phyloP scores from a whole-genome alignment of 2,329 filamentous ascomycete species.

The Thielaviopsis ethacetica region DNA sequence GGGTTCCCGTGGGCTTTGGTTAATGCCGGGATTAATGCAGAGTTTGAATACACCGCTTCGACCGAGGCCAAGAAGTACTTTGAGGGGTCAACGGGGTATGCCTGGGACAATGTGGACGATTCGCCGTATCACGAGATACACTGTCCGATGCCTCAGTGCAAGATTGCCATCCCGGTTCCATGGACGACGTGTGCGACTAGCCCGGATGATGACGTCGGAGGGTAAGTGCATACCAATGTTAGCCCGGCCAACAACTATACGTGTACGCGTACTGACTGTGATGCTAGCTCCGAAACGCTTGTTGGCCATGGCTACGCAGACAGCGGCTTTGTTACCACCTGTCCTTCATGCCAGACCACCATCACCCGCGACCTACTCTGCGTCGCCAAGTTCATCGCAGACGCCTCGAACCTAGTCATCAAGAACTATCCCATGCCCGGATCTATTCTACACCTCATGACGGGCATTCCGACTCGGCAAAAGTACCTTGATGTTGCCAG shows the following conservation, averaged over 20 bases:
- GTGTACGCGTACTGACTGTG: neutral
- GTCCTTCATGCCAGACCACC: slow-evolving; percentile 30
- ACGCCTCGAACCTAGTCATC: slow-evolving; percentile 32
- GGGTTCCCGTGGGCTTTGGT: slow-evolving; percentile 51
- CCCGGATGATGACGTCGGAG: slow-evolving; percentile 14
- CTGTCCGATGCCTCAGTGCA: slow-evolving; percentile 37
- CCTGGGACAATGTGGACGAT: slow-evolving; percentile 46
- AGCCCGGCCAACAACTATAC: neutral
- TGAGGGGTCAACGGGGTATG: slow-evolving; percentile 27
- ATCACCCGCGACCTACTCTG: slow-evolving; percentile 43
- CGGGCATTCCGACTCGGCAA: slow-evolving; percentile 28
- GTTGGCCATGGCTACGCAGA: slow-evolving; percentile 45
- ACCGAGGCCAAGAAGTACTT: slow-evolving; percentile 30
- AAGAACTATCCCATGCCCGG: slow-evolving; percentile 45
- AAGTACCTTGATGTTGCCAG: neutral
- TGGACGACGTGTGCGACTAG: slow-evolving; percentile 41
- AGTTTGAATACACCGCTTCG: slow-evolving; percentile 39
- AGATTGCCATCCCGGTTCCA: slow-evolving; percentile 24
- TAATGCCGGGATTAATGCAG: slow-evolving; percentile 38
- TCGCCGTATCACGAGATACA: slow-evolving; percentile 27
- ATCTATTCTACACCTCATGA: slow-evolving; percentile 40
- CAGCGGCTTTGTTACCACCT: slow-evolving; percentile 32
- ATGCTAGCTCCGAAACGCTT: slow-evolving; percentile 12
- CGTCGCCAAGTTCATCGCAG: slow-evolving; percentile 43
- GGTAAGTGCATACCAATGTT: neutral